Conservation (phyloP, 2,329 filamentous ascomycete genomes). For the Ceratocystis lukuohia region DNA sequence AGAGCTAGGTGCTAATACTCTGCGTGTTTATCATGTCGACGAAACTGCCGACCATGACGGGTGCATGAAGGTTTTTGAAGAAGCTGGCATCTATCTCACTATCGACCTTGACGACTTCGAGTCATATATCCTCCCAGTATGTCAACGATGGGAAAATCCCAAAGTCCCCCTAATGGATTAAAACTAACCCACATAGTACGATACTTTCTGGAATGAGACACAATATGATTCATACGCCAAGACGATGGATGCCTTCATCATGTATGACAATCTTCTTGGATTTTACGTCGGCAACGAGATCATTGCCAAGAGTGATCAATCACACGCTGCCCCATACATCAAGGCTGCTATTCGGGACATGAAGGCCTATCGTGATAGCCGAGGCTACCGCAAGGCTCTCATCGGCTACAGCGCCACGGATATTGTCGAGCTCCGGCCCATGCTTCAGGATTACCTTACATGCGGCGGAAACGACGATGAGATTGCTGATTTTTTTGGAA, state of each 20-base stretch:
- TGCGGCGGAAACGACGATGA: slow-evolving; percentile 59
- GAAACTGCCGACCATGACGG: slow-evolving; percentile 54
- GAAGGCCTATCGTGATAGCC: slow-evolving; percentile 63
- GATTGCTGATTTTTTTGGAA: slow-evolving; percentile 66
- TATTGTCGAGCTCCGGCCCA: slow-evolving; percentile 53
- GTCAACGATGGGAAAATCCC: slow-evolving; percentile 21
- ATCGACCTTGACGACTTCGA: slow-evolving; percentile 68
- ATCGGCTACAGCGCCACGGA: slow-evolving; percentile 81
- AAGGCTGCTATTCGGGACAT: slow-evolving; percentile 71
- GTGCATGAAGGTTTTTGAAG: slow-evolving; percentile 69
- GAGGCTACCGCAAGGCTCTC: slow-evolving; percentile 68
- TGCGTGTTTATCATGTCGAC: slow-evolving; percentile 82
- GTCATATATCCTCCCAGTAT: slow-evolving; percentile 52
- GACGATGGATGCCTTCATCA: slow-evolving; percentile 64
- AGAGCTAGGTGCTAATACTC: slow-evolving; percentile 65
- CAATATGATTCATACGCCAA: slow-evolving; percentile 55
- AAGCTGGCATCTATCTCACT: slow-evolving; percentile 71
- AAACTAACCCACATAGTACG: slow-evolving; percentile 29
- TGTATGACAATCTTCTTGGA: slow-evolving; percentile 67
- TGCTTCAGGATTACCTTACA: slow-evolving; percentile 58
- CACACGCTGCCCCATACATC: slow-evolving; percentile 61
- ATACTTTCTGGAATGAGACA: slow-evolving; percentile 57
- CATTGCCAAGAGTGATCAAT: slow-evolving; percentile 48
- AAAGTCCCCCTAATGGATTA: not conserved
- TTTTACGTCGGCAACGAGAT: slow-evolving; percentile 87